phyloP scores from a whole-genome alignment of 1,284 basidiomycete species.

The Austroboletus sp. region DNA sequence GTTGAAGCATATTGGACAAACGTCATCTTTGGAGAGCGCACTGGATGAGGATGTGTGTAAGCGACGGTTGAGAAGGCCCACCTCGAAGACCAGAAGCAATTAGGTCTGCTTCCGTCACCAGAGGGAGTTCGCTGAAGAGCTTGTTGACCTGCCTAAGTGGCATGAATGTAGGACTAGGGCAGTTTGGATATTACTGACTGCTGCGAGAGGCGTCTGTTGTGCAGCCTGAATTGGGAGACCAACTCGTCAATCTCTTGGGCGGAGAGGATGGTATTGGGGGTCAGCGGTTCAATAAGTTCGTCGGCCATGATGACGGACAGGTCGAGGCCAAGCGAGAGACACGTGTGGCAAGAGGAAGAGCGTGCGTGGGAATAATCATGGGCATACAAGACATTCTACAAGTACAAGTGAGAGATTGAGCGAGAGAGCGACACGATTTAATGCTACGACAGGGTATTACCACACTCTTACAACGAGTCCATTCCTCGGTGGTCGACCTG shows the following conservation, averaged over 20 bases:
- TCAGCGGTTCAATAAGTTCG: slow-evolving; percentile 10
- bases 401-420: slow-evolving; percentile 28
- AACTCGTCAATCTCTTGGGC: slow-evolving; percentile 32
- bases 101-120: slow-evolving; percentile 40
- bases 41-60: background rate
- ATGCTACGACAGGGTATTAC: slow-evolving; percentile 25
- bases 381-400: slow-evolving; percentile 14
- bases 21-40: slow-evolving; percentile 42
- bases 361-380: slow-evolving; percentile 27
- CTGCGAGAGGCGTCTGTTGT: slow-evolving; percentile 23
- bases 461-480: slow-evolving; percentile 24
- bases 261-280: slow-evolving; percentile 10
- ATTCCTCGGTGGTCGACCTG: slow-evolving; percentile 3
- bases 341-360: slow-evolving; percentile 1
- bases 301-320: slow-evolving; percentile 22
- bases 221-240: slow-evolving; percentile 30
- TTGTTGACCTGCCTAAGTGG: slow-evolving; percentile 31
- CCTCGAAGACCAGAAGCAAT: slow-evolving; percentile 35
- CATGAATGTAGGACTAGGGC: slow-evolving; percentile 8
- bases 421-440: slow-evolving; percentile 24
- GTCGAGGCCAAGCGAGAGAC: background rate
- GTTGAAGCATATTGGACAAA: slow-evolving; percentile 66
- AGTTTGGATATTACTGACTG: slow-evolving; percentile 15
- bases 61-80: slow-evolving; percentile 7
- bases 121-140: slow-evolving; percentile 37